Conservation (phyloP, 805 yeast genomes). For the Nakazawaea wickerhamii region DNA sequence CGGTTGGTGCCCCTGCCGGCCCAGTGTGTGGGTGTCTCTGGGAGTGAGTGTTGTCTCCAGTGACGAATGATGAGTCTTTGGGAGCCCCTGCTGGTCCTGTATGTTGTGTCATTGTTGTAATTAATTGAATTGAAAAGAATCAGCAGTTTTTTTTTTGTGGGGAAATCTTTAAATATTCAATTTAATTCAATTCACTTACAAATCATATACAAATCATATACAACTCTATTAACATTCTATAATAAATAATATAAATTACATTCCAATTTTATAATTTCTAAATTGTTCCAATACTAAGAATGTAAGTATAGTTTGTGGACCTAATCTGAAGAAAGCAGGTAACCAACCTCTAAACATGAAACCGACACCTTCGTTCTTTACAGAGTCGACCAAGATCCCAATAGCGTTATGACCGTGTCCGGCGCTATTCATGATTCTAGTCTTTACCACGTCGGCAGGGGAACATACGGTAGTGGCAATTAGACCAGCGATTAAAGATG, state of each 20-base stretch:
- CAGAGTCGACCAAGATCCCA: slow-evolving; percentile 45
- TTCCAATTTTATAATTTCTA: slow-evolving; percentile 47
- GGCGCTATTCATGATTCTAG: slow-evolving; percentile 75
- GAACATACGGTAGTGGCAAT: slow-evolving; percentile 91
- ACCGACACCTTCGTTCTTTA: slow-evolving; percentile 64
- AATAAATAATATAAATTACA: slow-evolving; percentile 22
- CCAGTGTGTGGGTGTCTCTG: neutral
- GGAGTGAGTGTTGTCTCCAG: neutral
- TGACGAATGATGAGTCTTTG: neutral
- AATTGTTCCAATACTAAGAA: slow-evolving; percentile 65
- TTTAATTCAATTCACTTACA: no score
- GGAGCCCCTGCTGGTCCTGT: neutral
- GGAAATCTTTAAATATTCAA: no score
- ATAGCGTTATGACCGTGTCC: slow-evolving; percentile 43
- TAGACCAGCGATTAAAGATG: slow-evolving; percentile 76
- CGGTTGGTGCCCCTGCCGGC: neutral
- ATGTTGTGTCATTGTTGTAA: no score
- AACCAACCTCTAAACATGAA: slow-evolving; percentile 91
- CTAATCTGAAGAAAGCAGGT: slow-evolving; percentile 79
- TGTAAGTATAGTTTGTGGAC: slow-evolving; percentile 74
- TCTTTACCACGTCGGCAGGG: slow-evolving; percentile 88
- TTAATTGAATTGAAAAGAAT: no score
- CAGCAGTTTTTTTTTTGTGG: no score
- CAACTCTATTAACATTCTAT: no score
- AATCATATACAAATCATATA: no score